A percentile compares a stretch with the other conserved stretches of the same genome.
phyloP scores from a whole-genome alignment of 2,329 filamentous ascomycete genomes.

The Aspergillus sp. region DNA sequence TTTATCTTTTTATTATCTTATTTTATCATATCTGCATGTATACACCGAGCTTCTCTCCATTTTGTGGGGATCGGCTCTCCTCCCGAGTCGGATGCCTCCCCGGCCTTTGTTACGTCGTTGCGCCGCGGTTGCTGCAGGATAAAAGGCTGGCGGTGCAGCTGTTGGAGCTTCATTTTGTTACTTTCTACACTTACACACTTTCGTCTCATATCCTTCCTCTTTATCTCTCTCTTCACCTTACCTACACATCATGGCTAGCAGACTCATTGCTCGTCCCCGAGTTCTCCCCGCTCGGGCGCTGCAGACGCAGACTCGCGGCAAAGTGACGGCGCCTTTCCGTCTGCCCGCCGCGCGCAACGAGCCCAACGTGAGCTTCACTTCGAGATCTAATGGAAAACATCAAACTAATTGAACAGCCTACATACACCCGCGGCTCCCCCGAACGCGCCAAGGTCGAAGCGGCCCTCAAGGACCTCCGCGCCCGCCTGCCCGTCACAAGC shows the following conservation, averaged over 20 bases:
- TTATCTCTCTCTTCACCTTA: neutral
- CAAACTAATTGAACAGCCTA: conserved; percentile 12
- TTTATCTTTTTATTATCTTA: no score
- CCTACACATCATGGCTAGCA: neutral
- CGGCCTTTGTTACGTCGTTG: no score
- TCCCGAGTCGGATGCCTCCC: neutral
- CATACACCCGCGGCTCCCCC: conserved; percentile 29
- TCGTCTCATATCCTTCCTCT: conserved; percentile 5
- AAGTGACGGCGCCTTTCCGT: conserved; percentile 30
- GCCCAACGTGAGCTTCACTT: conserved; percentile 31
- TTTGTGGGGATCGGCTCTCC: neutral
- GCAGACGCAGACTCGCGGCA: conserved; percentile 14
- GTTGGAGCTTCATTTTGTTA: conserved; percentile 1
- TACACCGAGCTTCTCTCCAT: neutral
- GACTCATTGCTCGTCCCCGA: neutral
- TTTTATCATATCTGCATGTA: no score
- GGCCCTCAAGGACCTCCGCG: conserved; percentile 31
- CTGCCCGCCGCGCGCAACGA: conserved; percentile 34
- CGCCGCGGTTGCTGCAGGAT: neutral
- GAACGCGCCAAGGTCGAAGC: conserved; percentile 35
- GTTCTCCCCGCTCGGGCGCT: conserved; percentile 1
- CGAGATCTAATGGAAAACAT: neutral
- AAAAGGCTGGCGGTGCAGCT: conserved; percentile 6
- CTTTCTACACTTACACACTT: conserved; percentile 1
- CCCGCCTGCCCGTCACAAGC: conserved; percentile 35